Evolutionary conservation across 495 filamentous ascomycete species (phyloP).

Genomic region (Penicillium mononematosum): DNA sequence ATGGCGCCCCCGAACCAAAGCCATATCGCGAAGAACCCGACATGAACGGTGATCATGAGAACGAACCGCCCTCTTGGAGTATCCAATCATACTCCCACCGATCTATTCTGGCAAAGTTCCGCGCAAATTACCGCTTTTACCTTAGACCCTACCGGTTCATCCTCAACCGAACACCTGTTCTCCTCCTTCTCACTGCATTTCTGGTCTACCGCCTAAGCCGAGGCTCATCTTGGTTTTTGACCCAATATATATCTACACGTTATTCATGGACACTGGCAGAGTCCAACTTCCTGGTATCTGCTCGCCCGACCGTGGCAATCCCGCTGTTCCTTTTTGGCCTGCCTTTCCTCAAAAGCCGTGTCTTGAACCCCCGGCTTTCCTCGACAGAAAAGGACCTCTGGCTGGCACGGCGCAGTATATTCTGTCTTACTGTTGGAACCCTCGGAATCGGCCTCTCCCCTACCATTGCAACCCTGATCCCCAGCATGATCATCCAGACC

Average conservation of each 20-base stretch:
- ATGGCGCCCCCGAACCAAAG: conserved; percentile 16
- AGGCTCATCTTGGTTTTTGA: conserved; percentile 50
- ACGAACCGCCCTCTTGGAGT: conserved; percentile 25
- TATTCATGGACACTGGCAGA: conserved; percentile 55
- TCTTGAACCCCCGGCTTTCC: conserved; percentile 15
- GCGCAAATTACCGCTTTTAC: conserved; percentile 26
- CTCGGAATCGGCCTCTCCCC: conserved; percentile 49
- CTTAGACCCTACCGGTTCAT: conserved; percentile 45
- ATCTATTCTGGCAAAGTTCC: conserved; percentile 22
- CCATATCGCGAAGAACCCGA: conserved; percentile 24
- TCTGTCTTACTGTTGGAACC: conserved; percentile 45
- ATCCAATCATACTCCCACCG: conserved; percentile 18
- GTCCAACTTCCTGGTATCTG: conserved; percentile 54
- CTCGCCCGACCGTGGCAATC: conserved; percentile 50
- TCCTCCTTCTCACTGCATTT: conserved; percentile 50
- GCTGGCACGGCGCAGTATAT: conserved; percentile 48
- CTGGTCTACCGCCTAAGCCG: conserved; percentile 52
- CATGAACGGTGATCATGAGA: conserved; percentile 8
- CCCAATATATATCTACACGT: conserved; percentile 58
- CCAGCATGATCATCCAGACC: conserved; percentile 48
- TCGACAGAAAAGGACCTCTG: conserved; percentile 51
- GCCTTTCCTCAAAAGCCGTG: conserved; percentile 35
- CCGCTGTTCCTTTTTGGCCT: conserved; percentile 51
- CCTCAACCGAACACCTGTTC: conserved; percentile 41
- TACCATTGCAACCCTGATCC: conserved; percentile 36